phyloP scores from a whole-genome alignment of 2,329 filamentous ascomycete genomes.

The Cladorrhinum sp. region DNA sequence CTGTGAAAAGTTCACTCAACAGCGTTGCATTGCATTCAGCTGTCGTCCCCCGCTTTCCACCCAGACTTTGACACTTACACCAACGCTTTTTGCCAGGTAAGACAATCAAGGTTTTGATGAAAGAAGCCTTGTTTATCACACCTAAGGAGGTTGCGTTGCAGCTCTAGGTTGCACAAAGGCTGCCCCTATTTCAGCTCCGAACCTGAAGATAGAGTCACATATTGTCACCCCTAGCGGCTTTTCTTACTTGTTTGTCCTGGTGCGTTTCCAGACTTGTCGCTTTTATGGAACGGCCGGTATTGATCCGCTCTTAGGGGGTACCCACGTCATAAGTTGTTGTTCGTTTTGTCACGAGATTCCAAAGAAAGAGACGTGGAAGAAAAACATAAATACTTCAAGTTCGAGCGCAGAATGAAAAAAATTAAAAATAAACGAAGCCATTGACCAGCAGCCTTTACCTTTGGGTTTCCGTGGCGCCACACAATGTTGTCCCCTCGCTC shows the following conservation, averaged over 20 bases:
- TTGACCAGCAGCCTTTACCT: background rate
- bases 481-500: conserved; percentile 8
- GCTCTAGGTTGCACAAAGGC: background rate
- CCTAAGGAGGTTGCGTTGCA: background rate
- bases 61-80: background rate
- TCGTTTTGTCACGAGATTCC: no score
- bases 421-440: background rate
- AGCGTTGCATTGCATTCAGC: background rate
- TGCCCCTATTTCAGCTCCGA: background rate
- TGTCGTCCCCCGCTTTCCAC: background rate
- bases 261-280: background rate
- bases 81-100: background rate
- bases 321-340: background rate
- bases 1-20: background rate
- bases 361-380: no score
- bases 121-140: background rate
- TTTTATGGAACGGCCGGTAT: background rate
- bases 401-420: background rate
- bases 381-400: background rate
- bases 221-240: background rate
- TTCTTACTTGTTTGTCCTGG: background rate
- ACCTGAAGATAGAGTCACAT: background rate
- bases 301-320: background rate
- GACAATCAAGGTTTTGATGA: background rate
- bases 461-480: background rate